Conservation (phyloP, 2,329 filamentous ascomycete species). For the Xylariaceae sp. region DNA sequence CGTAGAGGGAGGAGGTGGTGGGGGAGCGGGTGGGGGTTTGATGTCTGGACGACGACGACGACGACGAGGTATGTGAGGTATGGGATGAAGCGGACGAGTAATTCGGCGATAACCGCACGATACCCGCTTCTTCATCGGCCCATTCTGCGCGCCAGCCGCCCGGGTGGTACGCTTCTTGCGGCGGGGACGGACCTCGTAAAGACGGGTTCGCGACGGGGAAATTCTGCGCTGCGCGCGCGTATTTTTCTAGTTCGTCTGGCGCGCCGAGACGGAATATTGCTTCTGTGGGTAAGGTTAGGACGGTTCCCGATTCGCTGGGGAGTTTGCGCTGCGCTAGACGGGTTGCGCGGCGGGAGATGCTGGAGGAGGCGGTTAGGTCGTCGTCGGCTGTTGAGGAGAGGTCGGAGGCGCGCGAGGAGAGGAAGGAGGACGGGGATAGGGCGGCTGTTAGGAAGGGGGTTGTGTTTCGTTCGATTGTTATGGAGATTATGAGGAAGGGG, state of each 20-base stretch:
- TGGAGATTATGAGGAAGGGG: constrained; percentile 28
- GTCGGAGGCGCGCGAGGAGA: constrained; percentile 25
- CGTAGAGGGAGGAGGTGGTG: background rate
- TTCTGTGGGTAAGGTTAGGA: constrained; percentile 24
- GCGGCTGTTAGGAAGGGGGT: constrained; percentile 29
- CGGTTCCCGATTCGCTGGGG: constrained; percentile 20
- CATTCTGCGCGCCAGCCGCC: constrained; percentile 29
- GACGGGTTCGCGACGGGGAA: background rate
- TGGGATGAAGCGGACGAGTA: background rate
- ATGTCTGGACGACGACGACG: constrained; percentile 4
- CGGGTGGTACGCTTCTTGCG: constrained; percentile 24
- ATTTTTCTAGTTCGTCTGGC: background rate
- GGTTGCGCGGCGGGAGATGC: constrained; percentile 27
- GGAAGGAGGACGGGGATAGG: constrained; percentile 24
- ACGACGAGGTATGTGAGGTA: constrained; percentile 2
- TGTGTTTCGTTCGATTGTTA: constrained; percentile 29
- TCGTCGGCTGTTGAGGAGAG: constrained; percentile 14
- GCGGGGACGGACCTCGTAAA: background rate
- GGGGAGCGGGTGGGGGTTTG: background rate
- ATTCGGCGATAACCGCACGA: background rate
- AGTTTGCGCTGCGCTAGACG: constrained; percentile 17
- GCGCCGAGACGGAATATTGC: constrained; percentile 22
- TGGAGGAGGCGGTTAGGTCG: constrained; percentile 24
- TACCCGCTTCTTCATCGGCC: constrained; percentile 21
- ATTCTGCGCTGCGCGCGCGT: constrained; percentile 7